Percentiles rank a stretch among this genome's conserved stretches.
These are phyloP conservation scores for Saxophila tyrrhenica DNA, from an alignment of 495 filamentous ascomycete genomes.

Conservation along the genomic window DNA sequence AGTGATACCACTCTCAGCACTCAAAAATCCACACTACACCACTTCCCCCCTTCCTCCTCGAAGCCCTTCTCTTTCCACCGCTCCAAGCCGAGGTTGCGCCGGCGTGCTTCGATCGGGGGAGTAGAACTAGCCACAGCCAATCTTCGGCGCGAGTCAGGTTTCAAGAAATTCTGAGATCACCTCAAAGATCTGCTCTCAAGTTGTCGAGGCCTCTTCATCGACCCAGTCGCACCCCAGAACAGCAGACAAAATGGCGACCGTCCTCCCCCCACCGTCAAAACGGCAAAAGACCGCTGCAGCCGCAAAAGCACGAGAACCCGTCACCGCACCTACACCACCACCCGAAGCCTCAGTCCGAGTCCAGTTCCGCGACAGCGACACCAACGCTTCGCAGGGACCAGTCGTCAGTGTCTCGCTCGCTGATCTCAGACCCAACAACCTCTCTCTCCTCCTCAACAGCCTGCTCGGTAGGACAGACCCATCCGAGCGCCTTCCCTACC, in stretches of 20 bases:
- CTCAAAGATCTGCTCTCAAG: no score
- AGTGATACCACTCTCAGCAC: no score
- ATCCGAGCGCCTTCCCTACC: conserved; percentile 75
- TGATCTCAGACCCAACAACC: conserved; percentile 78
- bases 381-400: conserved; percentile 51
- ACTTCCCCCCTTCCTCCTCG: no score
- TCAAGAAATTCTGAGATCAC: no score
- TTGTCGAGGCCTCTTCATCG: no score
- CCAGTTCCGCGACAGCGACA: conserved; percentile 78
- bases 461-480: conserved; percentile 57
- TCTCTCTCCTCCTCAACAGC: conserved; percentile 84
- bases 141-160: no score
- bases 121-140: no score
- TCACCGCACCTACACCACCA: conserved; percentile 57
- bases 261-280: conserved; percentile 83
- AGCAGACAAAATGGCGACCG: conserved; percentile 92
- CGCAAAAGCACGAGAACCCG: conserved; percentile 61
- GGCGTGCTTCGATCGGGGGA: no score
- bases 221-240: no score
- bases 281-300: conserved; percentile 66
- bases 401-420: conserved; percentile 72
- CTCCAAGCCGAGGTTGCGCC: no score
- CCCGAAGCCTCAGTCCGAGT: conserved; percentile 66
- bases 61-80: no score
- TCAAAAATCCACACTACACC: no score